Evolutionary conservation across 108 stramenopile species (phyloP).

Genomic region (Pseudonitzschia pungens): DNA sequence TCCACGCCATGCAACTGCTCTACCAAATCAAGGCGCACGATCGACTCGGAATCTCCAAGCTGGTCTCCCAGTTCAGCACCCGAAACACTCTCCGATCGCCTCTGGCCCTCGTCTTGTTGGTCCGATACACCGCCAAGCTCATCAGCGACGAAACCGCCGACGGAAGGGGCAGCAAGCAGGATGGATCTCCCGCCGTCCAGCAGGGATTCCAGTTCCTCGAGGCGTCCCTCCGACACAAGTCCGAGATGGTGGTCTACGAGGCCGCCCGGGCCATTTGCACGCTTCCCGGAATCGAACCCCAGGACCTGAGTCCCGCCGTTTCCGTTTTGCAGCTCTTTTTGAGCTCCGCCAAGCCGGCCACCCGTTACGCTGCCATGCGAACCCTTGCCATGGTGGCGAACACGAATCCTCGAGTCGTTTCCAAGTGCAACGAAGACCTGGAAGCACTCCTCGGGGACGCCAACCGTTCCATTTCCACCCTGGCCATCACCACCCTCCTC

Average conservation of each 20-base stretch:
- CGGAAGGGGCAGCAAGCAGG: constrained; percentile 62
- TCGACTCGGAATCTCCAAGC: constrained; percentile 94
- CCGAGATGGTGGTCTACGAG: constrained; percentile 98
- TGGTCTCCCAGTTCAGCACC: constrained; percentile 89
- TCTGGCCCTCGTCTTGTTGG: constrained; percentile 90
- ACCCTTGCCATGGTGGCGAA: constrained; percentile 92
- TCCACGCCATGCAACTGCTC: constrained; percentile 98
- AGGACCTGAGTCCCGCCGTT: constrained; percentile 93
- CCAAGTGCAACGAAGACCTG: constrained; percentile 98
- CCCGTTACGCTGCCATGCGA: constrained; percentile 94
- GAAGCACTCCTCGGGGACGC: constrained; percentile 94
- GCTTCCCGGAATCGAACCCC: constrained; percentile 90
- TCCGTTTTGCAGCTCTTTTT: constrained; percentile 96
- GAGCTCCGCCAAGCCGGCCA: constrained; percentile 90
- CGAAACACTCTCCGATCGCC: constrained; percentile 90
- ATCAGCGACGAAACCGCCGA: constrained; percentile 76
- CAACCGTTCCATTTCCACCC: constrained; percentile 96
- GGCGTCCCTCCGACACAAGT: constrained; percentile 88
- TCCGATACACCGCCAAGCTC: constrained; percentile 94
- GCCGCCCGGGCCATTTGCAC: constrained; percentile 97
- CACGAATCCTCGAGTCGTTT: constrained; percentile 88
- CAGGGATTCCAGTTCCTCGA: constrained; percentile 94
- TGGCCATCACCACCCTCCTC: constrained; percentile 98
- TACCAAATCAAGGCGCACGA: constrained; percentile 98
- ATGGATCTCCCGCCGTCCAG: constrained; percentile 72